Percentiles rank a stretch among this genome's conserved stretches.
Conservation (phyloP, 495 filamentous ascomycete genomes). For the Aspergillus affinis region DNA sequence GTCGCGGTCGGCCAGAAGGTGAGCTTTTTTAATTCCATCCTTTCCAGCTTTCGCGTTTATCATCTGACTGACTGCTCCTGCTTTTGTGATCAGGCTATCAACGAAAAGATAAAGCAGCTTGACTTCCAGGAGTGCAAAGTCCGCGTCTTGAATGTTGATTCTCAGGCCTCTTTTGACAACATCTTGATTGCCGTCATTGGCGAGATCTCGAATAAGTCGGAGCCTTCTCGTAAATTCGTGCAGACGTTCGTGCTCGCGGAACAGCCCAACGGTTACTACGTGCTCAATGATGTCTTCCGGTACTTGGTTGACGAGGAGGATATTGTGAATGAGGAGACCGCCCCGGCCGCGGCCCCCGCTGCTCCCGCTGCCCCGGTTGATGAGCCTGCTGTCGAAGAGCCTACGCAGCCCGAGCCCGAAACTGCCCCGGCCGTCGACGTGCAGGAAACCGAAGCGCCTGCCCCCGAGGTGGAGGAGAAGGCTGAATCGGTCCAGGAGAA, state of each 20-base stretch:
- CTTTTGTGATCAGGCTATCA: slow-evolving; percentile 65
- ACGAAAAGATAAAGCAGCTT: slow-evolving; percentile 86
- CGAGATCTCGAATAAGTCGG: slow-evolving; percentile 90
- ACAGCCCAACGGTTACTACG: slow-evolving; percentile 96
- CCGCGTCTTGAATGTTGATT: slow-evolving; percentile 95
- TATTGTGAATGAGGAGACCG: slow-evolving; percentile 51
- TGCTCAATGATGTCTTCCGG: slow-evolving; percentile 95
- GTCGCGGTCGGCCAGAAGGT: slow-evolving; percentile 85
- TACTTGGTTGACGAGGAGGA: slow-evolving; percentile 83
- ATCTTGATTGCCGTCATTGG: slow-evolving; percentile 98
- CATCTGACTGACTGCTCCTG: slow-evolving; percentile 10
- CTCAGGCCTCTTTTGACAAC: slow-evolving; percentile 84
- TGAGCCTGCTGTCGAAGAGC: slow-evolving; percentile 22
- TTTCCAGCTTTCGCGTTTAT: slow-evolving; percentile 6
- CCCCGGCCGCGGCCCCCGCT: slow-evolving; percentile 44
- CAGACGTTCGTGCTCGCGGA: slow-evolving; percentile 98
- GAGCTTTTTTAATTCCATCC: slow-evolving; percentile 33
- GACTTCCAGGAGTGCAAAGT: slow-evolving; percentile 98
- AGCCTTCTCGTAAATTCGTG: slow-evolving; percentile 88
- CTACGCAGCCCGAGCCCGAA: slow-evolving; percentile 18
- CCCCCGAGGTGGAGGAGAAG: slow-evolving; percentile 59
- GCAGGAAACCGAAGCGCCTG: slow-evolving; percentile 34
- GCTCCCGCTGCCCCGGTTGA: slow-evolving; percentile 31
- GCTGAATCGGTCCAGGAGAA: slow-evolving; percentile 47
- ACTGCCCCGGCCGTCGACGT: slow-evolving; percentile 27